phyloP scores from a whole-genome alignment of 495 filamentous ascomycete species.

The Daldinia decipiens region DNA sequence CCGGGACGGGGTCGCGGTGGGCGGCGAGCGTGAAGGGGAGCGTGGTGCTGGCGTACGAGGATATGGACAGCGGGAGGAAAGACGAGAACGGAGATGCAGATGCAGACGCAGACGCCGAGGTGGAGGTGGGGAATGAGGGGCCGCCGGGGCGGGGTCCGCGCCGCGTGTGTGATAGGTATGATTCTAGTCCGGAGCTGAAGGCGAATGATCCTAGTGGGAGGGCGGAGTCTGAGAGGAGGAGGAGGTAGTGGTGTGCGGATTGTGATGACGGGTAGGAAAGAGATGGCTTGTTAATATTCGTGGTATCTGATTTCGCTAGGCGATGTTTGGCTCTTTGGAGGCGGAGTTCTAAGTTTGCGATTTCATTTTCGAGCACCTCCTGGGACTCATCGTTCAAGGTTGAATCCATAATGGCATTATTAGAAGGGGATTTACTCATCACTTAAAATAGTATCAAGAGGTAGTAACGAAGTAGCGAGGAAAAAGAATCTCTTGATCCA shows the following conservation, averaged over 20 bases:
- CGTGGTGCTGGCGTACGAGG: constrained; percentile 78
- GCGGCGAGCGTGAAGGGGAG: constrained; percentile 87
- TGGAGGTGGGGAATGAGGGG: constrained; percentile 48
- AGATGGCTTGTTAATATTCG: neutral
- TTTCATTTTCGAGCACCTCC: constrained; percentile 39
- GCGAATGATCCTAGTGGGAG: constrained; percentile 96
- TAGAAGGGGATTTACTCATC: constrained; percentile 3
- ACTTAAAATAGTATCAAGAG: neutral
- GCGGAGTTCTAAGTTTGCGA: constrained; percentile 53
- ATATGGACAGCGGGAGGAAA: constrained; percentile 83
- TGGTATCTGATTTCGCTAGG: constrained; percentile 23
- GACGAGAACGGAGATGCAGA: constrained; percentile 64
- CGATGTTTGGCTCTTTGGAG: constrained; percentile 51
- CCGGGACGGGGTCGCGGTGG: constrained; percentile 66
- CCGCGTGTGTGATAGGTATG: constrained; percentile 84
- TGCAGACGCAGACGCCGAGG: constrained; percentile 24
- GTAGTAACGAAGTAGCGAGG: neutral
- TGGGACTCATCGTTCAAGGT: constrained; percentile 8
- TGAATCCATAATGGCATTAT: constrained; percentile 28
- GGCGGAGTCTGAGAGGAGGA: constrained; percentile 94
- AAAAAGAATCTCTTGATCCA: constrained; percentile 2
- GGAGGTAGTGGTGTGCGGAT: constrained; percentile 72
- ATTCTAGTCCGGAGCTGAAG: constrained; percentile 93
- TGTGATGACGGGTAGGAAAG: constrained; percentile 22
- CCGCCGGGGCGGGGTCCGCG: constrained; percentile 4